Evolutionary conservation across 169 alveolate species (phyloP).

Genomic region (Cyclospora cayetanensis): DNA sequence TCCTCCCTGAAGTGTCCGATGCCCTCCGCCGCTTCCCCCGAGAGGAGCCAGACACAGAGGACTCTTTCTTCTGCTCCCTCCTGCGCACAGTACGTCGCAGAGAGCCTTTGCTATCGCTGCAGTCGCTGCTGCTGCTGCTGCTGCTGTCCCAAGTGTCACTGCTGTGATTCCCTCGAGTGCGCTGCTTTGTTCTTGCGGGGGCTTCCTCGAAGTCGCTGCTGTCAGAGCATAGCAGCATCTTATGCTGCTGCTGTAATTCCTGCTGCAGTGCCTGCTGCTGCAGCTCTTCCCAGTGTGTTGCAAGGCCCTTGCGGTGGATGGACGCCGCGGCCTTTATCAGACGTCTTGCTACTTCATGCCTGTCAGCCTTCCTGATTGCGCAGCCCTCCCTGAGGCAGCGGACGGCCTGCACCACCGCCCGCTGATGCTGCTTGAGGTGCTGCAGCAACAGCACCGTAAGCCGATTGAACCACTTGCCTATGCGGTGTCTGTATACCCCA

Average conservation of each 20-base stretch:
- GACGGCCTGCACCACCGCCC: slow-evolving; percentile 22
- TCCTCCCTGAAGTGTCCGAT: not conserved
- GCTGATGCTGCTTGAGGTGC: slow-evolving; percentile 14
- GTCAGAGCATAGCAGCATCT: not conserved
- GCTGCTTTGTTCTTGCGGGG: not conserved
- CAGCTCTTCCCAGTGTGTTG: not conserved
- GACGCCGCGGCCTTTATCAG: not conserved
- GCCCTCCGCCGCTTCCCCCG: not conserved
- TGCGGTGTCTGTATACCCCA: not conserved
- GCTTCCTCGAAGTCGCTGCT: not conserved
- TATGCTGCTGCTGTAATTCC: not conserved
- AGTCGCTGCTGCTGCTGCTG: slow-evolving; percentile 10
- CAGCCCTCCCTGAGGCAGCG: slow-evolving; percentile 20
- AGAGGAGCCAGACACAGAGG: not conserved
- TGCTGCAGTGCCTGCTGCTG: slow-evolving; percentile 3
- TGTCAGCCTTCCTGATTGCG: not conserved
- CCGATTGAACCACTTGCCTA: slow-evolving; percentile 55
- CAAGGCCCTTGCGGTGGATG: not conserved
- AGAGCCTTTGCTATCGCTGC: not conserved
- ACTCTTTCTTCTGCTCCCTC: not conserved
- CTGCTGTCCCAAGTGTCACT: not conserved
- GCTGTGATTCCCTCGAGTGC: not conserved
- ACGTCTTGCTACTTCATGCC: not conserved
- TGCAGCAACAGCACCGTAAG: slow-evolving; percentile 47
- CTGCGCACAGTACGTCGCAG: not conserved